Conservation (phyloP, 1,284 basidiomycete species). For the Mrakiaceae sp. region DNA sequence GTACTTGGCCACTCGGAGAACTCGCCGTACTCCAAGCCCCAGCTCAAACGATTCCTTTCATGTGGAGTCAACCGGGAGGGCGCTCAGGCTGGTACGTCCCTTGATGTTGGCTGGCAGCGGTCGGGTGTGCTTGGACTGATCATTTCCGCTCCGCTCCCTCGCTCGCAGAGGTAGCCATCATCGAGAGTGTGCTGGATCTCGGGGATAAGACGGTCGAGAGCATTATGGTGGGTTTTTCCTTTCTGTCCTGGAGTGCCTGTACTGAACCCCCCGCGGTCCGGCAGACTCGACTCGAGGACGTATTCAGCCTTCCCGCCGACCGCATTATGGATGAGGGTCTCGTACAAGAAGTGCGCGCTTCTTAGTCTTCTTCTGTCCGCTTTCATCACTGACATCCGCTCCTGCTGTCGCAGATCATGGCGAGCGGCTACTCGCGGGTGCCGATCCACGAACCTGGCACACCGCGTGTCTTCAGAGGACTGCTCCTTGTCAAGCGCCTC, state of each 20-base stretch:
- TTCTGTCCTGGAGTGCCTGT: background rate
- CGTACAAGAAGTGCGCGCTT: slow-evolving; percentile 54
- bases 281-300: slow-evolving; percentile 37
- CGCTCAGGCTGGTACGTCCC: slow-evolving; percentile 43
- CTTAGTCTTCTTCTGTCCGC: slow-evolving; percentile 1
- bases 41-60: slow-evolving; percentile 77
- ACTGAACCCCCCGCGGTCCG: too few species aligned
- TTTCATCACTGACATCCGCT: background rate
- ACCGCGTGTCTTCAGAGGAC: slow-evolving; percentile 55
- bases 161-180: slow-evolving; percentile 58
- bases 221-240: slow-evolving; percentile 48
- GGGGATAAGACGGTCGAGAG: slow-evolving; percentile 65
- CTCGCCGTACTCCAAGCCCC: slow-evolving; percentile 76
- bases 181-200: slow-evolving; percentile 73
- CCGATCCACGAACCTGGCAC: slow-evolving; percentile 69
- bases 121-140: too few species aligned
- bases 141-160: too few species aligned
- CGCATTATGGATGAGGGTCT: slow-evolving; percentile 45
- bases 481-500: slow-evolving; percentile 67
- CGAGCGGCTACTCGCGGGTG: slow-evolving; percentile 78
- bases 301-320: slow-evolving; percentile 37
- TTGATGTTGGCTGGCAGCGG: too few species aligned
- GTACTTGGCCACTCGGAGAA: slow-evolving; percentile 40
- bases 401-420: slow-evolving; percentile 41
- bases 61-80: slow-evolving; percentile 56